A percentile compares a stretch with the other conserved stretches of the same genome.
These are phyloP conservation scores for Russula brevipes DNA, from an alignment of 768 basidiomycete genomes.

Conservation along the genomic window DNA sequence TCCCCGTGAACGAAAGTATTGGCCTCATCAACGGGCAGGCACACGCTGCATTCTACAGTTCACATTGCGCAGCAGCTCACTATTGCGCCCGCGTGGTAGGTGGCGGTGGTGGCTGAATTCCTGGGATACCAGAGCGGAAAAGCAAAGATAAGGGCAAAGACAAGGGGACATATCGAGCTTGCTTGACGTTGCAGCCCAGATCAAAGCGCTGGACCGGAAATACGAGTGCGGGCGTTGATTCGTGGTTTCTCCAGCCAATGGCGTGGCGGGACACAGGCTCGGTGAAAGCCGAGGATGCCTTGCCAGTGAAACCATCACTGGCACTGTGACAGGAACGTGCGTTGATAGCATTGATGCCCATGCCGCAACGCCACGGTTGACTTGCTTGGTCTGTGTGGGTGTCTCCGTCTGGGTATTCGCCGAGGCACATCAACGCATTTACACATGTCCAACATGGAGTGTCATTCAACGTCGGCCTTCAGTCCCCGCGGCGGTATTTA, in stretches of 20 bases:
- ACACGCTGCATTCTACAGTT: not conserved
- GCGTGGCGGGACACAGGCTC: not conserved
- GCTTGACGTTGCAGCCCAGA: not conserved
- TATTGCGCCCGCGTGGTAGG: not conserved
- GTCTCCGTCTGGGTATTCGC: not conserved
- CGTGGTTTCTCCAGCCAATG: constrained; percentile 3
- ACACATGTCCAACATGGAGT: not conserved
- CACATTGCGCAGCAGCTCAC: not conserved
- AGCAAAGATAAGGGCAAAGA: not conserved
- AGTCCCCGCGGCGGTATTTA: constrained; percentile 9
- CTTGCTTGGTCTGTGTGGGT: not conserved
- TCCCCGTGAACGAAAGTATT: not conserved
- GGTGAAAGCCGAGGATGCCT: constrained; percentile 1
- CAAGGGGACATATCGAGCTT: not conserved
- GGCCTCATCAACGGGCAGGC: not conserved
- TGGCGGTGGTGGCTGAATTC: not conserved
- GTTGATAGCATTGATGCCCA: not conserved
- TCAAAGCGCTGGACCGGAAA: not conserved
- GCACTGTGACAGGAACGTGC: not conserved
- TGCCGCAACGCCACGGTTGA: not conserved
- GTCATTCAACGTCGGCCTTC: not conserved
- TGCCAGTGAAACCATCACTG: not conserved
- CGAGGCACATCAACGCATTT: not conserved
- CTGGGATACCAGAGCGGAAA: not conserved
- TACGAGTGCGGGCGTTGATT: not conserved